Evolutionary conservation across 495 filamentous ascomycete genomes (phyloP), one percentile per base, ranked within the genome.

Genomic region (Lasiosphaeria hispida): DNA sequence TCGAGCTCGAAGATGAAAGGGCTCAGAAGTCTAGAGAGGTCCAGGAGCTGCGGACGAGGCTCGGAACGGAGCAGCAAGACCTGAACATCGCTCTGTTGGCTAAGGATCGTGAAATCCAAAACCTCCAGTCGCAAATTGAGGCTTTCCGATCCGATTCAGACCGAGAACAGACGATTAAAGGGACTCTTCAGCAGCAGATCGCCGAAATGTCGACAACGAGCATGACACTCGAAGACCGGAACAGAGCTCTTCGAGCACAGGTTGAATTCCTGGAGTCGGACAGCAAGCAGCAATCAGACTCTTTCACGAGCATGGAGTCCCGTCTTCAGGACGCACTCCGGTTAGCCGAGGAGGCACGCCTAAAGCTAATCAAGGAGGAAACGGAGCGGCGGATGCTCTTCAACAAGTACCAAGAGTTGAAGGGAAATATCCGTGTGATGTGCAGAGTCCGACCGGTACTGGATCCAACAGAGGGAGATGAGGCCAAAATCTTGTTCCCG

Each of bases 381-480:
- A 95, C 90, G 1, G 75, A 96, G 18, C 83, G 94, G 30, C 85
- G 95, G 38, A 92, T 94, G 63, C 83, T 99, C 9, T 96, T 97
- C 76, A 97, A 97, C 69, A 92, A 96, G 70, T 92, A 97, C 37
- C 92, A 97, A 69, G 95, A 99, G 63, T 81, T 99, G n/a, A 96
- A 96, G 72, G 94, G 94, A 54, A 99, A 99, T 63, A 99, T 99
- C 62, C 89, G 94, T 9, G 94, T 99, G 39, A 97, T 97, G 81
- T 97, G 92, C 70, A 86, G 94, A 65, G 92, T 97, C 34, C 89
- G 95, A n/a, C 94, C 95, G 2, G 77, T 88, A 0, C 77, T 94
- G 3, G 68, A 72, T 50, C 66, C 80, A 38, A 78, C 83, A 40
- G 78, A 83, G 15, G 75, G 74, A 0, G 83, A 87, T 2, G 78